Evolutionary conservation across 2,329 filamentous ascomycete genomes (phyloP).

Genomic region (Aspergillus nomiae): DNA sequence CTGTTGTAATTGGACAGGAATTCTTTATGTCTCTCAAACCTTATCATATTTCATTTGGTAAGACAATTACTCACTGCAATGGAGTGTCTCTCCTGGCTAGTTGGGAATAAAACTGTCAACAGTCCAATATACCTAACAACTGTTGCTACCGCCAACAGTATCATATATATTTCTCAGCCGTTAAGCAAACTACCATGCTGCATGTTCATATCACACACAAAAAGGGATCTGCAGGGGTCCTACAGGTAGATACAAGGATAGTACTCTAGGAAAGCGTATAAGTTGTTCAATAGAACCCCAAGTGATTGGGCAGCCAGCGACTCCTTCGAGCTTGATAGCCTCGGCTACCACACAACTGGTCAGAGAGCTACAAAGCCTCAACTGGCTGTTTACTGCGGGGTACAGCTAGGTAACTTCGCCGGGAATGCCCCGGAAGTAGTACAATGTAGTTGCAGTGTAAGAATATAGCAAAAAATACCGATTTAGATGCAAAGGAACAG

Average conservation of each 20-base stretch:
- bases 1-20: neutral
- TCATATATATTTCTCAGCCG: no score
- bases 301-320: neutral
- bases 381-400: neutral
- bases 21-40: neutral
- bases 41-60: neutral
- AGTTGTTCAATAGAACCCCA: neutral
- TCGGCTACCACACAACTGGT: neutral
- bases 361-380: neutral
- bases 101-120: neutral
- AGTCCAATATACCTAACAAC: no score
- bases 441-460: neutral
- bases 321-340: neutral
- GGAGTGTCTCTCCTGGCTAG: neutral
- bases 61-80: neutral
- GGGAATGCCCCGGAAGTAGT: neutral
- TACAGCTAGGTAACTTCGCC: neutral
- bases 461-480: neutral
- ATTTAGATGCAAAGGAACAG: neutral
- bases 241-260: neutral
- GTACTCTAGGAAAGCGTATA: neutral
- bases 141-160: no score
- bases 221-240: neutral
- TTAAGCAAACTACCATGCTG: no score
- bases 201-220: neutral